A percentile compares a stretch with the other conserved stretches of the same genome.
These are phyloP conservation scores for Aspergillus vadensis DNA, from an alignment of 2,329 filamentous ascomycete genomes.

Conservation along the genomic window DNA sequence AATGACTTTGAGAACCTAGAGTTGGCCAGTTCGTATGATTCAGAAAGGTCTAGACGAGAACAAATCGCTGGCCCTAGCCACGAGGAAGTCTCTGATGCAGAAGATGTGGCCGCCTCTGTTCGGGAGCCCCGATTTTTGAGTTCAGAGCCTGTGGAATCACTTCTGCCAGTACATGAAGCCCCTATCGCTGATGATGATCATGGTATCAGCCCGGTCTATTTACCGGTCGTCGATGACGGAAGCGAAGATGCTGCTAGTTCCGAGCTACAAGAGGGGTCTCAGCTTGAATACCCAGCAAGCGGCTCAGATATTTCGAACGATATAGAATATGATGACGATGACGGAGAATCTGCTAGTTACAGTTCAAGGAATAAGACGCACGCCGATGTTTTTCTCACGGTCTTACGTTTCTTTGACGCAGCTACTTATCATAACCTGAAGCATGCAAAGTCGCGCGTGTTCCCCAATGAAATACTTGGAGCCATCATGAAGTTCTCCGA, in stretches of 20 bases:
- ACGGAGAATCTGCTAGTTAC: background rate
- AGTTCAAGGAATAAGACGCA: background rate
- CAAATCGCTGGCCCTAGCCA: background rate
- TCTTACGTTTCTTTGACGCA: constrained; percentile 18
- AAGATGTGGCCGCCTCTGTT: background rate
- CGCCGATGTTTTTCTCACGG: background rate
- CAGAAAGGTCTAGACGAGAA: background rate
- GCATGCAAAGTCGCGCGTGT: constrained; percentile 5
- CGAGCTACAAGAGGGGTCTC: background rate
- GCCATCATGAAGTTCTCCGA: constrained; percentile 22
- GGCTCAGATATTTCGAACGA: background rate
- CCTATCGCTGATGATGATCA: background rate
- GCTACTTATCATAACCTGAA: constrained; percentile 10
- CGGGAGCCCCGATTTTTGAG: background rate
- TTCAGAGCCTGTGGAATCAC: background rate
- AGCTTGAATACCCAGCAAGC: background rate
- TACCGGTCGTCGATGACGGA: background rate
- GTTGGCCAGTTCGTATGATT: too few species aligned
- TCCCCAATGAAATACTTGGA: constrained; percentile 22
- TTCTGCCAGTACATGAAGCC: background rate
- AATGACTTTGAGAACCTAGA: too few species aligned
- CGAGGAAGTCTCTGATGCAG: too few species aligned
- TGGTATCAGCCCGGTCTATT: background rate
- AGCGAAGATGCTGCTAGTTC: background rate
- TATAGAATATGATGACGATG: background rate